These are phyloP conservation scores for Macadamia tetraphylla DNA, from an alignment of 164 flowering plant genomes.

Conservation along the genomic window DNA sequence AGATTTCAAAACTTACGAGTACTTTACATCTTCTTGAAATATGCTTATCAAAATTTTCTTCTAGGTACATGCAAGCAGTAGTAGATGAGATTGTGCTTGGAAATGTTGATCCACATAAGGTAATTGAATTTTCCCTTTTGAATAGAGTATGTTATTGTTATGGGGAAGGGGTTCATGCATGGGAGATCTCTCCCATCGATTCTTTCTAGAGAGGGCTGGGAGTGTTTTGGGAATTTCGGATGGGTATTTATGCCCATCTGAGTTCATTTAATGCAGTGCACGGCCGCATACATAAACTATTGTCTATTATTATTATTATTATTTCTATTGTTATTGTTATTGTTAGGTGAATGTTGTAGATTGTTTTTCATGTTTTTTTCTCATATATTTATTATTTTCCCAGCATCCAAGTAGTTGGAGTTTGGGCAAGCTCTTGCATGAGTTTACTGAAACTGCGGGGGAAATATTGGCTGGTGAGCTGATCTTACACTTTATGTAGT, in stretches of 20 bases:
- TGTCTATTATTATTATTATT: no score
- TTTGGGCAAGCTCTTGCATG: slow-evolving; percentile 60
- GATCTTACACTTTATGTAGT: not conserved
- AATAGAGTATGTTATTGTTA: not conserved
- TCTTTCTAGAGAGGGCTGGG: no score
- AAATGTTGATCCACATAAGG: slow-evolving; percentile 67
- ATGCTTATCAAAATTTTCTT: slow-evolving; percentile 10
- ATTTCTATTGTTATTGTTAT: no score
- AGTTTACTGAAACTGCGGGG: slow-evolving; percentile 49
- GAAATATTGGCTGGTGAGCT: slow-evolving; percentile 54
- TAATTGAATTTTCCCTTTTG: slow-evolving; percentile 18
- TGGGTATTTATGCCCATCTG: no score
- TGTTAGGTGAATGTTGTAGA: not conserved
- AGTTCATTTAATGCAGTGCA: no score
- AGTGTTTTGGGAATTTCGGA: no score
- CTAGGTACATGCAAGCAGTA: slow-evolving; percentile 97
- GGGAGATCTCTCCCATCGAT: no score
- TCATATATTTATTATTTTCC: slow-evolving; percentile 3
- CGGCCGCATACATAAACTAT: no score
- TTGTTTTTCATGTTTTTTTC: slow-evolving; percentile 2
- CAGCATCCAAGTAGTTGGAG: slow-evolving; percentile 83
- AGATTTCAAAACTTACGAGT: not conserved
- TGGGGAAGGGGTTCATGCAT: no score
- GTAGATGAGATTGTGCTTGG: slow-evolving; percentile 74
- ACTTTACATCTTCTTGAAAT: not conserved